Percentiles rank a stretch among this genome's conserved stretches.
Conservation (phyloP, 306 rosid species). For the Acacia melanoxylon region DNA sequence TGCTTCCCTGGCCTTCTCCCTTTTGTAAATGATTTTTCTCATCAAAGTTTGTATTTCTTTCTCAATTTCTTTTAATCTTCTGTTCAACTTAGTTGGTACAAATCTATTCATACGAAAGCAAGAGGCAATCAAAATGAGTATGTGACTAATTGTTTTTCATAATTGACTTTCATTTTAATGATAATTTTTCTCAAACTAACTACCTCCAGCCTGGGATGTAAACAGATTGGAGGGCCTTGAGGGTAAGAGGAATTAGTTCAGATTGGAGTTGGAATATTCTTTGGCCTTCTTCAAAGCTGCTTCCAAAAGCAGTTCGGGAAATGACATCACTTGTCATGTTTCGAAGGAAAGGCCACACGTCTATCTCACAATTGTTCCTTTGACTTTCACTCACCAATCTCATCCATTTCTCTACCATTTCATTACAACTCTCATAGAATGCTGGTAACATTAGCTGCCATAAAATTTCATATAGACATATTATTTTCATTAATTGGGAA, state of each 20-base stretch:
- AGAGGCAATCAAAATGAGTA: background rate
- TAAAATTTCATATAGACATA: background rate
- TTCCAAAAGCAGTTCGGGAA: slow-evolving; percentile 51
- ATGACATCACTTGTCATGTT: slow-evolving; percentile 30
- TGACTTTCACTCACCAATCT: background rate
- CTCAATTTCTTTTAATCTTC: background rate
- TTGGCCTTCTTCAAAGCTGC: slow-evolving; percentile 18
- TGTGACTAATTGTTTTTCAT: too few species aligned
- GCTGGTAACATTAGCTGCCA: slow-evolving; percentile 29
- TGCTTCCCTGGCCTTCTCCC: background rate
- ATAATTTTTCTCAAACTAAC: too few species aligned
- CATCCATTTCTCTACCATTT: slow-evolving; percentile 27
- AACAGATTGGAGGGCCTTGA: too few species aligned
- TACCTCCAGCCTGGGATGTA: too few species aligned
- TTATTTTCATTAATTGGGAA: too few species aligned
- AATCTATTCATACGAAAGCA: background rate
- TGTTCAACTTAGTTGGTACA: background rate
- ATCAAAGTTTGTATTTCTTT: background rate
- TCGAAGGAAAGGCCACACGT: slow-evolving; percentile 29
- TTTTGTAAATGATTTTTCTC: background rate
- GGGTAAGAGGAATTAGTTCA: too few species aligned
- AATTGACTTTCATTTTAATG: background rate
- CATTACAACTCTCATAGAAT: slow-evolving; percentile 17
- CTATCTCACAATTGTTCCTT: slow-evolving; percentile 15
- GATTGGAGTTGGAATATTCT: too few species aligned